Conservation (phyloP, 768 basidiomycete genomes). For the Pisolithus tinctorius region DNA sequence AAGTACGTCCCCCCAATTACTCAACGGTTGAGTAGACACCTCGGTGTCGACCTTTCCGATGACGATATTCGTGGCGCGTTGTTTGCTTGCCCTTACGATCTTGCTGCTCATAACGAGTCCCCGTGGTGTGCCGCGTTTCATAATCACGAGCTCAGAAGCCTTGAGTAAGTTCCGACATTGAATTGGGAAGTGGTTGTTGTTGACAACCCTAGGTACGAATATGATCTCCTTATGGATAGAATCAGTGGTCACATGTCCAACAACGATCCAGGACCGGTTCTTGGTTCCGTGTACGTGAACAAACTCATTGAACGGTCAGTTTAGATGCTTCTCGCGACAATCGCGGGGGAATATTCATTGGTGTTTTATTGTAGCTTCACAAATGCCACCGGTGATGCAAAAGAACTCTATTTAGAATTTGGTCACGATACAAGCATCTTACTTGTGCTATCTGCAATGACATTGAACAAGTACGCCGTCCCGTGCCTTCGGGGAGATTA, state of each 20-base stretch:
- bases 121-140: slow-evolving; percentile 37
- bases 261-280: slow-evolving; percentile 26
- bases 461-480: slow-evolving; percentile 28
- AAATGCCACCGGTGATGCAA: slow-evolving; percentile 28
- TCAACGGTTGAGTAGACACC: slow-evolving; percentile 25
- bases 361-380: slow-evolving; percentile 20
- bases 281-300: slow-evolving; percentile 34
- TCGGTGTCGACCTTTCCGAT: slow-evolving; percentile 28
- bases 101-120: slow-evolving; percentile 29
- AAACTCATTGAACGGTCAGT: slow-evolving; percentile 33
- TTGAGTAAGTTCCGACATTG: slow-evolving; percentile 26
- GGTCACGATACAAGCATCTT: slow-evolving; percentile 38
- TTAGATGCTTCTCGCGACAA: neutral
- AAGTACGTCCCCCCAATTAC: slow-evolving; percentile 32
- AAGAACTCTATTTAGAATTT: slow-evolving; percentile 34
- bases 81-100: slow-evolving; percentile 37
- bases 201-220: slow-evolving; percentile 27
- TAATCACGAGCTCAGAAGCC: slow-evolving; percentile 25
- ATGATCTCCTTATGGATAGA: slow-evolving; percentile 33
- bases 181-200: neutral
- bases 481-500: slow-evolving; percentile 20
- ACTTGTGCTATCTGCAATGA: slow-evolving; percentile 31
- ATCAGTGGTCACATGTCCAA: slow-evolving; percentile 30
- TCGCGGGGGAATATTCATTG: neutral
- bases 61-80: slow-evolving; percentile 34